These are phyloP conservation scores for Cucurbitaria berberidis DNA, from an alignment of 2,329 filamentous ascomycete genomes.

Conservation along the genomic window DNA sequence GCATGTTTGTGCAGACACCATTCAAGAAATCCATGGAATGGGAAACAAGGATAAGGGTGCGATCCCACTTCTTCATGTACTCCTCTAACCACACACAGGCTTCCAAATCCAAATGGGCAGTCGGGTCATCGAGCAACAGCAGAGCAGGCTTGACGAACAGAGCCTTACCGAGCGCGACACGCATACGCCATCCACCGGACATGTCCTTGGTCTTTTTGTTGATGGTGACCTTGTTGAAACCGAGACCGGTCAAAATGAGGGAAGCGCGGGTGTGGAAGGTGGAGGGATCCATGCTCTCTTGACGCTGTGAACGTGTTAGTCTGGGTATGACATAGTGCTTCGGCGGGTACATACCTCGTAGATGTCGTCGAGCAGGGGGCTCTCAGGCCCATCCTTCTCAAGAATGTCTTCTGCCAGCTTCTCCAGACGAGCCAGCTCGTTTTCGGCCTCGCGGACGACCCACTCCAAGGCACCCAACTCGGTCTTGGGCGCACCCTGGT, in stretches of 20 bases:
- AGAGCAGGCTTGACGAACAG: conserved; percentile 98
- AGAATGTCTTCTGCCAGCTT: conserved; percentile 86
- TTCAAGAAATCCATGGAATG: conserved; percentile 99
- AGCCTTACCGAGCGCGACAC: conserved; percentile 95
- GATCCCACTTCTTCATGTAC: conserved; percentile 99
- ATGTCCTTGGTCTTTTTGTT: conserved; percentile 99
- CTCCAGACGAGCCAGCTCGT: conserved; percentile 89
- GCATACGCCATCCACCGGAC: conserved; percentile 99
- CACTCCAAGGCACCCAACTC: conserved; percentile 93
- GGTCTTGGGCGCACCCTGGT: conserved; percentile 90
- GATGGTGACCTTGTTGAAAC: conserved; percentile 98
- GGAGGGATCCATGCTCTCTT: conserved; percentile 98
- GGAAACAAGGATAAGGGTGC: conserved; percentile 93
- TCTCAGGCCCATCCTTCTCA: conserved; percentile 91
- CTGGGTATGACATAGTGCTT: neutral
- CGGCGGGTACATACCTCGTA: conserved; percentile 76
- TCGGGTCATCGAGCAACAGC: conserved; percentile 95
- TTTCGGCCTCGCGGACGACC: conserved; percentile 94
- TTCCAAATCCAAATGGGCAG: conserved; percentile 98
- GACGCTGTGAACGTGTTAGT: conserved; percentile 67
- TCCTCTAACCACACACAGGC: conserved; percentile 99
- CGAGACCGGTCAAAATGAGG: conserved; percentile 95
- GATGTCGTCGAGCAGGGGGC: conserved; percentile 85
- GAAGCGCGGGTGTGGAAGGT: conserved; percentile 96
- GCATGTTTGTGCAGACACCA: conserved; percentile 97